These are phyloP conservation scores for Dictyostelium purpureum DNA, from an alignment of 78 protist species.

Conservation along the genomic window DNA sequence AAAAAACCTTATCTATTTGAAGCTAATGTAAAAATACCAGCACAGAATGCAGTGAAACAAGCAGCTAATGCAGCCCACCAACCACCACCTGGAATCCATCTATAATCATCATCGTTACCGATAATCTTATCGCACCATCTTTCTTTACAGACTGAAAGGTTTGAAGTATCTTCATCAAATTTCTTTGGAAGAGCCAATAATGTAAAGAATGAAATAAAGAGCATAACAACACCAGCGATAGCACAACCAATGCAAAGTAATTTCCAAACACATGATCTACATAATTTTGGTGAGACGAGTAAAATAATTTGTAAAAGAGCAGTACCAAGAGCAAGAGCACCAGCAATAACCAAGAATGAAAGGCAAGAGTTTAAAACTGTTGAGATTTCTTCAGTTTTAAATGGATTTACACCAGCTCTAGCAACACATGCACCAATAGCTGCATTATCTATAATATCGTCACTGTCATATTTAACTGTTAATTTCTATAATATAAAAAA, in stretches of 20 bases:
- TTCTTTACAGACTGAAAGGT: neutral
- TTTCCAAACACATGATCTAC: slow-evolving; percentile 57
- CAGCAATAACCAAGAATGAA: slow-evolving; percentile 39
- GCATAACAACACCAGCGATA: neutral
- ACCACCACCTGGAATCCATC: slow-evolving; percentile 19
- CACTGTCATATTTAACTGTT: slow-evolving; percentile 1
- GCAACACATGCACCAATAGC: neutral
- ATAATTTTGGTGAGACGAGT: slow-evolving; percentile 45
- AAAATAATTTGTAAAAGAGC: slow-evolving; percentile 36
- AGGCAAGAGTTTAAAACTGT: slow-evolving; percentile 30
- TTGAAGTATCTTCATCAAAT: neutral
- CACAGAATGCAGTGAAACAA: neutral
- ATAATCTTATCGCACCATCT: slow-evolving; percentile 29
- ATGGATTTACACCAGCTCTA: neutral
- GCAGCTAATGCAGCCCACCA: slow-evolving; percentile 29
- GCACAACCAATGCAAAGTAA: slow-evolving; percentile 48
- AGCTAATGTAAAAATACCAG: slow-evolving; percentile 44
- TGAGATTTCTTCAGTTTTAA: neutral
- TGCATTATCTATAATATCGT: neutral
- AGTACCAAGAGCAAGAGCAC: slow-evolving; percentile 37
- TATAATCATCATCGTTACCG: slow-evolving; percentile 10
- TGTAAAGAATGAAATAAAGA: slow-evolving; percentile 13
- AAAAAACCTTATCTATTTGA: slow-evolving; percentile 38
- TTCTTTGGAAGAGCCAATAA: slow-evolving; percentile 29
- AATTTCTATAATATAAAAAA: neutral